Conservation (phyloP, 805 yeast genomes). For the Starmera quercuum region DNA sequence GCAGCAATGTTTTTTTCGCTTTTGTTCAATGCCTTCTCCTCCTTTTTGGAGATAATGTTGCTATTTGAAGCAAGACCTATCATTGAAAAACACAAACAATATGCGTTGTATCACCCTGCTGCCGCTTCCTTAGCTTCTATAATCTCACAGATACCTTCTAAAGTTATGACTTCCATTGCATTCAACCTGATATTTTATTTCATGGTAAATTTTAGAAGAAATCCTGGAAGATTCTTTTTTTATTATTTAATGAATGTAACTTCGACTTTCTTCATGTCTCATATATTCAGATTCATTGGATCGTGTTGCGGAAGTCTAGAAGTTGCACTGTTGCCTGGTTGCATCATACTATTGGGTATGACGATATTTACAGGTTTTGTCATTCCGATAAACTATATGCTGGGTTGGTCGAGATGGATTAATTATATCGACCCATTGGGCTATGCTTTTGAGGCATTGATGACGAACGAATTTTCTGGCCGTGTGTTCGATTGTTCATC, state of each 20-base stretch:
- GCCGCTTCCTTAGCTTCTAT: slow-evolving; percentile 61
- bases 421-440: slow-evolving; percentile 35
- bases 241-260: slow-evolving; percentile 35
- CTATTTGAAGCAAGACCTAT: slow-evolving; percentile 52
- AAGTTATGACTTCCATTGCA: slow-evolving; percentile 31
- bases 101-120: slow-evolving; percentile 51
- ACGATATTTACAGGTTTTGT: slow-evolving; percentile 35
- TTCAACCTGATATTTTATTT: slow-evolving; percentile 47
- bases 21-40: slow-evolving; percentile 54
- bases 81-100: slow-evolving; percentile 51
- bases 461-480: slow-evolving; percentile 35
- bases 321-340: slow-evolving; percentile 38
- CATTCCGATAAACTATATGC: slow-evolving; percentile 34
- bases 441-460: slow-evolving; percentile 36
- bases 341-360: slow-evolving; percentile 29
- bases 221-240: slow-evolving; percentile 49
- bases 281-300: slow-evolving; percentile 37
- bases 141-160: slow-evolving; percentile 50
- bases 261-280: slow-evolving; percentile 48
- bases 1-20: slow-evolving; percentile 64
- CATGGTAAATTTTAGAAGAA: slow-evolving; percentile 43
- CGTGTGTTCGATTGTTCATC: slow-evolving; percentile 26
- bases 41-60: slow-evolving; percentile 49
- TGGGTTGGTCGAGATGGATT: slow-evolving; percentile 42
- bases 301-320: slow-evolving; percentile 29